Evolutionary conservation across 805 yeast species (phyloP).

Genomic region (Teunomyces aglyptinius): DNA sequence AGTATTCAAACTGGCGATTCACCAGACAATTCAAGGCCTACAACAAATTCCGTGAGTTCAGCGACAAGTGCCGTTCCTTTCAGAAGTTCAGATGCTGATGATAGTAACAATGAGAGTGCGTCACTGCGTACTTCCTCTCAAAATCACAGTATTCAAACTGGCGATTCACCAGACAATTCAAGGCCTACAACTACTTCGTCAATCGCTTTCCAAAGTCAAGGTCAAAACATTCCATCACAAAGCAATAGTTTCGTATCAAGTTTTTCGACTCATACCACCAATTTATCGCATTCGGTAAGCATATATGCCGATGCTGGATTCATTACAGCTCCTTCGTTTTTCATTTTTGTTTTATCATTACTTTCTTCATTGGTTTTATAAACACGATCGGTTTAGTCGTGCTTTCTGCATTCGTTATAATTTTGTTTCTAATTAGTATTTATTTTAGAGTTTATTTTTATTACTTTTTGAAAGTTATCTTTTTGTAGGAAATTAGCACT

Average conservation of each 20-base stretch:
- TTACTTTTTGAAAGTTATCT: background rate
- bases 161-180: too few relatives aligned
- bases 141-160: background rate
- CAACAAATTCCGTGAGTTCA: too few relatives aligned
- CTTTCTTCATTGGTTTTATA: background rate
- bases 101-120: too few relatives aligned
- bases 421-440: background rate
- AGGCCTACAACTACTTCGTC: background rate
- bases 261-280: background rate
- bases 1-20: too few relatives aligned
- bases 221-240: background rate
- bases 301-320: background rate
- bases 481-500: background rate
- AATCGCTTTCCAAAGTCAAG: background rate
- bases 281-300: background rate
- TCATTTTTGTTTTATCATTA: background rate
- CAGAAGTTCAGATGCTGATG: too few relatives aligned
- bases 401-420: background rate
- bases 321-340: background rate
- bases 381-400: background rate
- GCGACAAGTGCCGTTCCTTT: too few relatives aligned
- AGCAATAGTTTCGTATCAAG: background rate
- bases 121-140: background rate
- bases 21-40: too few relatives aligned
- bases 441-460: background rate